phyloP scores from a whole-genome alignment of 345 rosid species.

The Eucalyptus dawsonii region DNA sequence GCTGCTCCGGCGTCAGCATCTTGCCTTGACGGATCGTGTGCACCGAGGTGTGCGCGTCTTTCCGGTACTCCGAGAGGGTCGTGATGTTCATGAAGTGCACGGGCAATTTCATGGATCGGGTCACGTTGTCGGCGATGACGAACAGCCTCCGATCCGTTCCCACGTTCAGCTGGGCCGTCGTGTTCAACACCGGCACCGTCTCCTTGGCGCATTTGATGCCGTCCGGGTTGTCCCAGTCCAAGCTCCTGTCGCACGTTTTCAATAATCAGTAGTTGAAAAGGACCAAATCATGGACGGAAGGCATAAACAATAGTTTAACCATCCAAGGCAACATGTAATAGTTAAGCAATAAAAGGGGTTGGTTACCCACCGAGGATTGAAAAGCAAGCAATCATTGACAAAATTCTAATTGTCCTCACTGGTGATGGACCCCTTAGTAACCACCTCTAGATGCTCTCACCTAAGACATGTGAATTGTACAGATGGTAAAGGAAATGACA shows the following conservation, averaged over 20 bases:
- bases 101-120: conserved; percentile 20
- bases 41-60: conserved; percentile 70
- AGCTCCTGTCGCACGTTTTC: conserved; percentile 27
- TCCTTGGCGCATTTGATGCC: conserved; percentile 57
- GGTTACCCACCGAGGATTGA: neutral
- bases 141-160: conserved; percentile 53
- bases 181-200: conserved; percentile 36
- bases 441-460: neutral
- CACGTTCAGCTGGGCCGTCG: conserved; percentile 18
- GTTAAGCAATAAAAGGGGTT: neutral
- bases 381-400: neutral
- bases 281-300: neutral
- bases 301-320: neutral
- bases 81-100: conserved; percentile 55
- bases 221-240: conserved; percentile 44
- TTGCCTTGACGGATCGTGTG: conserved; percentile 30
- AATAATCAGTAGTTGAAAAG: neutral
- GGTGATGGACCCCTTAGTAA: neutral
- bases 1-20: conserved; percentile 30
- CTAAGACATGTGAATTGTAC: neutral
- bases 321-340: neutral
- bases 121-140: conserved; percentile 28
- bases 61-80: conserved; percentile 62
- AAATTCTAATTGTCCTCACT: neutral
- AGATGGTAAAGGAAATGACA: neutral